Evolutionary conservation across 495 filamentous ascomycete genomes (phyloP).

Genomic region (Evernia prunastri): DNA sequence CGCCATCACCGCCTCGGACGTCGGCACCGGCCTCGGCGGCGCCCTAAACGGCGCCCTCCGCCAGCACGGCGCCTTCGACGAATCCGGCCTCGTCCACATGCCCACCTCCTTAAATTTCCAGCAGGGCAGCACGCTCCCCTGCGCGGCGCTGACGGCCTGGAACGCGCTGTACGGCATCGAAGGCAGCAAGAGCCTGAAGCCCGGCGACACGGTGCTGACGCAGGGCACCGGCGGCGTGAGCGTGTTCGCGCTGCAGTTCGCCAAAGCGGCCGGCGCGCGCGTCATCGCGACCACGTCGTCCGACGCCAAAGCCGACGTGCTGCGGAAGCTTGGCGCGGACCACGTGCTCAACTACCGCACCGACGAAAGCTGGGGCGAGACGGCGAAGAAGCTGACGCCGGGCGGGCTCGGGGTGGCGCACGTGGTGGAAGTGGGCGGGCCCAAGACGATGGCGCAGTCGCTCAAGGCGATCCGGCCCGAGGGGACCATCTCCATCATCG

Average conservation of each 20-base stretch:
- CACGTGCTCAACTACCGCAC: constrained; percentile 73
- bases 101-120: constrained; percentile 55
- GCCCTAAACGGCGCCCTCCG: constrained; percentile 63
- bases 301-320: constrained; percentile 53
- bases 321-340: constrained; percentile 70
- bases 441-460: constrained; percentile 53
- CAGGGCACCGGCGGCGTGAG: constrained; percentile 81
- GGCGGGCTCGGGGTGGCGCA: constrained; percentile 58
- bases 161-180: constrained; percentile 69
- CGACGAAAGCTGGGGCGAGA: constrained; percentile 66
- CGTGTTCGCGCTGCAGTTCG: constrained; percentile 68
- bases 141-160: constrained; percentile 75
- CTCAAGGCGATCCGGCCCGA: constrained; percentile 60
- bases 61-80: constrained; percentile 63
- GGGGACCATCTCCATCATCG: constrained; percentile 62
- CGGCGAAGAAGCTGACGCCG: constrained; percentile 59
- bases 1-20: constrained; percentile 37
- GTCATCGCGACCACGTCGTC: constrained; percentile 79
- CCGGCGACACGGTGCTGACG: constrained; percentile 65
- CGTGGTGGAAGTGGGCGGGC: constrained; percentile 66
- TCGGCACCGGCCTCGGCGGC: constrained; percentile 60
- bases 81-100: constrained; percentile 60
- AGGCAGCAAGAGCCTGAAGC: constrained; percentile 49
- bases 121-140: constrained; percentile 62
- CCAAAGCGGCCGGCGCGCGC: constrained; percentile 72